phyloP scores from a whole-genome alignment of 2,329 filamentous ascomycete species.

The Alternaria metachromatica region DNA sequence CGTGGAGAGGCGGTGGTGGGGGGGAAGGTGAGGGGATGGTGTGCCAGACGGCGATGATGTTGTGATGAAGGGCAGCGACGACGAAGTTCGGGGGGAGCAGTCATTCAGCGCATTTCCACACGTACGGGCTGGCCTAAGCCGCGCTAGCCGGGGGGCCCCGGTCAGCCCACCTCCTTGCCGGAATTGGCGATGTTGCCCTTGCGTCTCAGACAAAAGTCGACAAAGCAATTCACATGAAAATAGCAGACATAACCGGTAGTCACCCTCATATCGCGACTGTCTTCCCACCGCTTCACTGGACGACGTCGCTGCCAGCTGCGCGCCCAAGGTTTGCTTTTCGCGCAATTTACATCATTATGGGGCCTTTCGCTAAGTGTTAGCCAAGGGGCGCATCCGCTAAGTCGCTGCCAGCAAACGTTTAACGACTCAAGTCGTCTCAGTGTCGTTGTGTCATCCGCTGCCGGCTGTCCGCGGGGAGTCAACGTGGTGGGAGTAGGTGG shows the following conservation, averaged over 20 bases:
- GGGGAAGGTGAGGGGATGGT: constrained; percentile 18
- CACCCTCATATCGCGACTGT: neutral
- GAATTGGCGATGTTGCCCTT: constrained; percentile 2
- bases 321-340: constrained; percentile 8
- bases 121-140: constrained; percentile 10
- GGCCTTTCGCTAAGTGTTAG: neutral
- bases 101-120: constrained; percentile 14
- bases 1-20: constrained; percentile 23
- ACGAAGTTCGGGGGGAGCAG: constrained; percentile 17
- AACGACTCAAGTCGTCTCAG: constrained; percentile 29
- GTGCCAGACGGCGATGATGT: constrained; percentile 21
- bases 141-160: constrained; percentile 6
- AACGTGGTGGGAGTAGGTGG: neutral
- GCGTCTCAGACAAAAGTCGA: constrained; percentile 24
- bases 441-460: constrained; percentile 21
- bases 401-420: constrained; percentile 30
- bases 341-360: constrained; percentile 28
- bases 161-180: neutral
- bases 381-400: constrained; percentile 24
- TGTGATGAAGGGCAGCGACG: constrained; percentile 27
- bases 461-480: constrained; percentile 6
- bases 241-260: neutral
- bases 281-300: neutral
- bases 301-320: neutral
- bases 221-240: constrained; percentile 17